phyloP scores from a whole-genome alignment of 768 basidiomycete species.

The Rhodotorula toruloides region DNA sequence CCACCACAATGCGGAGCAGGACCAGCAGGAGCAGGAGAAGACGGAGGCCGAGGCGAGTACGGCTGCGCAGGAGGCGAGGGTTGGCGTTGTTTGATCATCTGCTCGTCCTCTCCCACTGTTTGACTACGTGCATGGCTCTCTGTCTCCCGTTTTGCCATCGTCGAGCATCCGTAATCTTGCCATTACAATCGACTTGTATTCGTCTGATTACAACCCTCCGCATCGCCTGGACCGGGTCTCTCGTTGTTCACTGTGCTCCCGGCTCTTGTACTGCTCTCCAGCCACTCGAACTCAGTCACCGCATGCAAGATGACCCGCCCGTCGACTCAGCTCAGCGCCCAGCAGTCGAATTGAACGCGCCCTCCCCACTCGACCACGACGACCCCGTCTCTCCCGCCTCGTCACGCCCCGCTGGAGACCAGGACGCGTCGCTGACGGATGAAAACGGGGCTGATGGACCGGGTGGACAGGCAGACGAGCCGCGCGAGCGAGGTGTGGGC shows the following conservation, averaged over 20 bases:
- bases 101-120: too few species aligned
- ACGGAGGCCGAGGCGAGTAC: slow-evolving; percentile 18
- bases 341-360: neutral
- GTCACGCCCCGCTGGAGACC: too few species aligned
- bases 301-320: neutral
- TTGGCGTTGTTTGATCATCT: slow-evolving; percentile 12
- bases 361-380: neutral
- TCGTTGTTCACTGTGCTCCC: too few species aligned
- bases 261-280: too few species aligned
- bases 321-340: neutral
- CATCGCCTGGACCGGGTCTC: too few species aligned
- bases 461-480: too few species aligned
- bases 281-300: neutral
- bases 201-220: too few species aligned
- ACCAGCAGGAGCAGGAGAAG: neutral
- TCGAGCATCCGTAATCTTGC: too few species aligned
- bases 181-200: too few species aligned
- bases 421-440: too few species aligned
- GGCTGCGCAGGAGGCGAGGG: slow-evolving; percentile 27
- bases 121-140: neutral
- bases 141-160: neutral
- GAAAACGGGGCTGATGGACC: too few species aligned
- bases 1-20: neutral
- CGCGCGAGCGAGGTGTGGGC: too few species aligned
- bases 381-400: neutral